phyloP scores from a whole-genome alignment of 2,329 filamentous ascomycete species.

The Cyclaneusma minus region DNA sequence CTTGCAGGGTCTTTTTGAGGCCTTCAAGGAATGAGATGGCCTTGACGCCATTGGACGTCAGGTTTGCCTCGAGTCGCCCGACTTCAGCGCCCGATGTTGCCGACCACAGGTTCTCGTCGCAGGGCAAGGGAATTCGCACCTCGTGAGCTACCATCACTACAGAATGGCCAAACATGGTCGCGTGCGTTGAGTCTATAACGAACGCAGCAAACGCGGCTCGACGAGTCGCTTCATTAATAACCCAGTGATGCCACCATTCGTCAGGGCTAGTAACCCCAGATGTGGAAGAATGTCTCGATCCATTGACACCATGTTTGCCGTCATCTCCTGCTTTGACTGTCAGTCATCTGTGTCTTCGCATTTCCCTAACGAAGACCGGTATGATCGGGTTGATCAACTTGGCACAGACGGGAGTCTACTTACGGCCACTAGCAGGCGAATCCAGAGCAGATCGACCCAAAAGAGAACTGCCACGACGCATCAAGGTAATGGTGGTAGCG shows the following conservation, averaged over 20 bases:
- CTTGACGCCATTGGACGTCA: conserved; percentile 69
- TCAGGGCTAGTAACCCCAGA: conserved; percentile 59
- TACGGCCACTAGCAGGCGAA: conserved; percentile 61
- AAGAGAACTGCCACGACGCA: conserved; percentile 83
- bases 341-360: too few species aligned
- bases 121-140: conserved; percentile 79
- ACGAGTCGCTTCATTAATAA: conserved; percentile 80
- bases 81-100: conserved; percentile 81
- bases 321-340: too few species aligned
- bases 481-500: conserved; percentile 84
- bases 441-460: conserved; percentile 76
- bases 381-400: conserved; percentile 1
- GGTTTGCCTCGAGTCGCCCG: conserved; percentile 62
- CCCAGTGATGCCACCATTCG: conserved; percentile 94
- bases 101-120: conserved; percentile 85
- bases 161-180: conserved; percentile 95
- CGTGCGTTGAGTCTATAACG: conserved; percentile 87
- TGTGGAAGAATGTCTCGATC: conserved; percentile 44
- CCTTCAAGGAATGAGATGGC: conserved; percentile 81
- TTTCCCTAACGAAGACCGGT: neutral
- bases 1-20: conserved; percentile 74
- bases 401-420: too few species aligned
- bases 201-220: conserved; percentile 89
- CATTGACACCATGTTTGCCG: conserved; percentile 24
- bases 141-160: conserved; percentile 96